Evolutionary conservation across 1,284 basidiomycete genomes (phyloP).

Genomic region (Exobasidium rhododendri): DNA sequence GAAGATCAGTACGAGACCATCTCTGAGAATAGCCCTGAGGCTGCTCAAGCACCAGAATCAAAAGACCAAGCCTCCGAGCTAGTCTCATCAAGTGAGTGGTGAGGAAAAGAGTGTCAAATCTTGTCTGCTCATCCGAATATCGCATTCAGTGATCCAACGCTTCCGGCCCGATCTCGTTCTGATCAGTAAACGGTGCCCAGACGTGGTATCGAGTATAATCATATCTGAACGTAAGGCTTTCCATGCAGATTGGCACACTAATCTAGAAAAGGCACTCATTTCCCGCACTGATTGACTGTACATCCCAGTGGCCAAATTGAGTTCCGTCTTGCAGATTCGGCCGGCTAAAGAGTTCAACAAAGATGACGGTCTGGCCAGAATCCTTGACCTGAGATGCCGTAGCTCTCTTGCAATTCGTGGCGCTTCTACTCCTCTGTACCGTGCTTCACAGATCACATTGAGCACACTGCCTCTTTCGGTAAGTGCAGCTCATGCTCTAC

Average conservation of each 20-base stretch:
- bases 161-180: constrained; percentile 4
- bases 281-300: too few relatives aligned
- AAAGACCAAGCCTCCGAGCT: background rate
- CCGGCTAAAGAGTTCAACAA: background rate
- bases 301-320: background rate
- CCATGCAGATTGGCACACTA: too few relatives aligned
- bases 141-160: background rate
- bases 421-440: background rate
- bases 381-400: background rate
- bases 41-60: too few relatives aligned
- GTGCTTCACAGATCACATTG: background rate
- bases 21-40: too few relatives aligned
- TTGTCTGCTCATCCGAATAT: too few relatives aligned
- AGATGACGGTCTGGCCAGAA: background rate
- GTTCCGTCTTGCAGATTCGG: background rate
- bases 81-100: background rate
- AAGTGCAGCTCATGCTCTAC: background rate
- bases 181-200: background rate
- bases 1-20: too few relatives aligned
- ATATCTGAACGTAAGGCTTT: background rate
- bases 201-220: background rate
- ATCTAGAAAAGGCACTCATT: too few relatives aligned
- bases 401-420: background rate
- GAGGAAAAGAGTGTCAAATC: too few relatives aligned
- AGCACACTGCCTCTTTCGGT: background rate